Evolutionary conservation across 2,329 filamentous ascomycete genomes (phyloP).

Genomic region (Nemania serpens): DNA sequence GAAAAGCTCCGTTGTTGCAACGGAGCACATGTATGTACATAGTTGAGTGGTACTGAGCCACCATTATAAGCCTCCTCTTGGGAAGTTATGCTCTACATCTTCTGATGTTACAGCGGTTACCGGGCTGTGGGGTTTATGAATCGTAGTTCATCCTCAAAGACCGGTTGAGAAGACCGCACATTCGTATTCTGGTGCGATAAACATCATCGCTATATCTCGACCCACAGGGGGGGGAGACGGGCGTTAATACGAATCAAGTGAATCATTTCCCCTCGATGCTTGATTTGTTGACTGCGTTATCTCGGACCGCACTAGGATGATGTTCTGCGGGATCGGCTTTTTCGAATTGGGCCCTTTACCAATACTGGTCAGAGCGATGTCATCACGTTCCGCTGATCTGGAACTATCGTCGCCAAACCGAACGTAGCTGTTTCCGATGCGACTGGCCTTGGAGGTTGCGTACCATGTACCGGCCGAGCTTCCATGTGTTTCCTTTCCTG

Average conservation of each 20-base stretch:
- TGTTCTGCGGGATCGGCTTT: conserved; percentile 27
- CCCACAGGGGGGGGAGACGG: too few species aligned
- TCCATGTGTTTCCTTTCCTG: conserved; percentile 13
- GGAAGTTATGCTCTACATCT: neutral
- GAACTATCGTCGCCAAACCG: conserved; percentile 28
- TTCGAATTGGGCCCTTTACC: conserved; percentile 23
- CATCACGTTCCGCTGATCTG: conserved; percentile 28
- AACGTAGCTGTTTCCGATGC: conserved; percentile 31
- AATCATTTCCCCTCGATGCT: conserved; percentile 1
- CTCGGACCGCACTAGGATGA: conserved; percentile 32
- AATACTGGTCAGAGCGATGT: conserved; percentile 32
- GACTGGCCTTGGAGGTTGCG: conserved; percentile 25
- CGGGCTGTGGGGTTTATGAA: neutral
- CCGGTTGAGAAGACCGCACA: neutral
- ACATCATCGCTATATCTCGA: too few species aligned
- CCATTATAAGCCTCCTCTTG: conserved; percentile 5
- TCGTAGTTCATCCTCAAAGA: neutral
- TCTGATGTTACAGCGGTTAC: neutral
- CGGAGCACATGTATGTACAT: conserved; percentile 18
- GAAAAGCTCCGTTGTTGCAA: neutral
- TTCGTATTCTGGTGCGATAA: neutral
- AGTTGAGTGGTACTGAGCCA: conserved; percentile 7
- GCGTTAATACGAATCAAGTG: conserved; percentile 14
- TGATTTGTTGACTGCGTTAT: conserved; percentile 27
- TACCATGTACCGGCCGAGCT: conserved; percentile 23